Evolutionary conservation across 768 basidiomycete genomes (phyloP), one percentile per base, ranked within the genome.

Genomic region (Amanita pallidorosea): DNA sequence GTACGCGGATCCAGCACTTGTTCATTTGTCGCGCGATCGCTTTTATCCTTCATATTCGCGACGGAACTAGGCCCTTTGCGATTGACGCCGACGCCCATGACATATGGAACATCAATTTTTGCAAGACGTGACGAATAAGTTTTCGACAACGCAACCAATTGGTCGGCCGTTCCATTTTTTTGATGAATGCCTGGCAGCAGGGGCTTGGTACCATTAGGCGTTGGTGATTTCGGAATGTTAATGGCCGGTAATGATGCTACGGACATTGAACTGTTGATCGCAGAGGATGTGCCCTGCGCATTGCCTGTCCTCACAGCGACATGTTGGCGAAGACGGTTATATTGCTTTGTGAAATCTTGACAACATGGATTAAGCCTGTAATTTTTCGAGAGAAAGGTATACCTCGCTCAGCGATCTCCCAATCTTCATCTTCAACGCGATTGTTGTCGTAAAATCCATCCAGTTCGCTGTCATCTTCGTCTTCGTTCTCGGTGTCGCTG

Each of bases 1-100:
- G 96, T 99, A n/a, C 96, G 77, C 13, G 91, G 87, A 65, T 99
- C 96, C 34, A 99, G 75, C 2, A 99, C 96, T 61, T 97, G 96
- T 64, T 99, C 96, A 42, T 79, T 91, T 12, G 96, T 99, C 2
- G 96, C 96, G 27, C 96, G 78, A 69, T 99, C 96, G 41, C 87
- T 83, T 66, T 97, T 97, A 67, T 99, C 96, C 67, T 97, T 98
- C 59, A 80, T 67, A 60, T 92, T 92, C 5, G 91, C 88, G 53
- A 80, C 79, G 4, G 91, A 85, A 55, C 82, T 86, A 1, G 90
- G 92, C 0, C 92, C 90, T 64, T 99, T 99, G 56, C 92, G 76
- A 58, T 97, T 97, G 31, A 93, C 81, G 7, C 91, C 83, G 0
- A 84, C 83, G 41, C 74, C 72, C 63, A 76, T 69, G 53, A 71